Conservation (phyloP, 2,329 filamentous ascomycete species). For the Coleophoma crateriformis region DNA sequence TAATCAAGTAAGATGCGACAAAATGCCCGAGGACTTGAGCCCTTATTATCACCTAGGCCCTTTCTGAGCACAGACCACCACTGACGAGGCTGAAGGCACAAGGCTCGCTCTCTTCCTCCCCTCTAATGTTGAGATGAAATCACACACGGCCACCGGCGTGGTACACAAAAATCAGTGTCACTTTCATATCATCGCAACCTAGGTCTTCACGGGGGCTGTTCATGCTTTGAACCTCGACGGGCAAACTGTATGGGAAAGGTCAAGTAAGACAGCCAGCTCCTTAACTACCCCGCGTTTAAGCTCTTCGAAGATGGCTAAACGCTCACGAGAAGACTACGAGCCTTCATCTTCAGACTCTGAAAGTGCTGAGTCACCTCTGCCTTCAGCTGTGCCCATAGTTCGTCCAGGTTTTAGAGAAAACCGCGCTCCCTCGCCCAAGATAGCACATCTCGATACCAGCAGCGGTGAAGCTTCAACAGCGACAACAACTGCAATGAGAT, state of each 20-base stretch:
- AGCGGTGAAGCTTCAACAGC: constrained; percentile 15
- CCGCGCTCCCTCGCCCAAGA: constrained; percentile 39
- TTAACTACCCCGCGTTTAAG: constrained; percentile 30
- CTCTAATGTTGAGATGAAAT: no score
- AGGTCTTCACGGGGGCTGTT: no score
- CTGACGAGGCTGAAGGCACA: no score
- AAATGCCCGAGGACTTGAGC: no score
- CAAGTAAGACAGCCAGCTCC: not conserved
- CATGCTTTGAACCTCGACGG: no score
- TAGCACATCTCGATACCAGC: constrained; percentile 52
- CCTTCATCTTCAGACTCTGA: constrained; percentile 32
- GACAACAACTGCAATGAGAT: constrained; percentile 55
- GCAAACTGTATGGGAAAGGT: not conserved
- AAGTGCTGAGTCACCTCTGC: constrained; percentile 7
- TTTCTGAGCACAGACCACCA: no score
- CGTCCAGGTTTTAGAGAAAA: constrained; percentile 18
- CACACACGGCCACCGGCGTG: no score
- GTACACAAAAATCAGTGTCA: no score
- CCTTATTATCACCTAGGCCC: no score
- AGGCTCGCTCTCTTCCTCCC: no score
- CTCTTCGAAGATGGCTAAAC: constrained; percentile 49
- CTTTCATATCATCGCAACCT: no score
- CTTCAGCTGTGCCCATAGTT: constrained; percentile 16
- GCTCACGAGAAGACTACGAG: constrained; percentile 46
- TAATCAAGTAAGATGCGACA: no score